A percentile compares a stretch with the other conserved stretches of the same genome.
Evolutionary conservation across 1,284 basidiomycete species (phyloP).

Genomic region (Calocybe gambosa): DNA sequence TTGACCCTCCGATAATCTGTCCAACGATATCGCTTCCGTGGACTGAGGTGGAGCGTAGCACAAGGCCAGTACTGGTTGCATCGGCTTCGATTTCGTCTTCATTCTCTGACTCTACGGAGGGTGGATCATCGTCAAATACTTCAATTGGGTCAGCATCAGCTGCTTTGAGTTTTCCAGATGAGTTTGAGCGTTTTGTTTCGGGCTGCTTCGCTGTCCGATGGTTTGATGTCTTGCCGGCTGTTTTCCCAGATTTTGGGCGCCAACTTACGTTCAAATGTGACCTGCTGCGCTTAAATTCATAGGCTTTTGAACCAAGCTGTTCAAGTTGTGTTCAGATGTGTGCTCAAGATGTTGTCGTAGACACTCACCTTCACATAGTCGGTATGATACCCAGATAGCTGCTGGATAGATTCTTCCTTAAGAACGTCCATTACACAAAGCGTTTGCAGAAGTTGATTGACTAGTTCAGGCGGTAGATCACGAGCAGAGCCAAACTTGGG

Average conservation of each 20-base stretch:
- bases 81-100: conserved; percentile 2
- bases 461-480: conserved; percentile 38
- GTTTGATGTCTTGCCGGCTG: conserved; percentile 7
- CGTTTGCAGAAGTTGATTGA: conserved; percentile 60
- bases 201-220: not conserved
- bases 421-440: conserved; percentile 42
- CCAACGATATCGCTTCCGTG: not conserved
- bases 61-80: not conserved
- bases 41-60: not conserved
- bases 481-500: conserved; percentile 51
- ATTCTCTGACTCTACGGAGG: conserved; percentile 15
- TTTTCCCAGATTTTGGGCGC: conserved; percentile 23
- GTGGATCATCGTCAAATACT: conserved; percentile 22
- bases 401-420: conserved; percentile 24
- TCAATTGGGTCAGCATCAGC: conserved; percentile 25
- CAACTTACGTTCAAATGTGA: conserved; percentile 22
- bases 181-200: conserved; percentile 3
- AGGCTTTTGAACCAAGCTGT: conserved; percentile 26
- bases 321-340: not conserved
- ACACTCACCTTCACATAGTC: conserved; percentile 33
- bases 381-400: conserved; percentile 29
- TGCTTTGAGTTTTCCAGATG: conserved; percentile 23
- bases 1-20: not conserved
- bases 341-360: not conserved
- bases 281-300: conserved; percentile 20